Conservation (phyloP, 1,139 yeast genomes). For the Geotrichum aggregatum region DNA sequence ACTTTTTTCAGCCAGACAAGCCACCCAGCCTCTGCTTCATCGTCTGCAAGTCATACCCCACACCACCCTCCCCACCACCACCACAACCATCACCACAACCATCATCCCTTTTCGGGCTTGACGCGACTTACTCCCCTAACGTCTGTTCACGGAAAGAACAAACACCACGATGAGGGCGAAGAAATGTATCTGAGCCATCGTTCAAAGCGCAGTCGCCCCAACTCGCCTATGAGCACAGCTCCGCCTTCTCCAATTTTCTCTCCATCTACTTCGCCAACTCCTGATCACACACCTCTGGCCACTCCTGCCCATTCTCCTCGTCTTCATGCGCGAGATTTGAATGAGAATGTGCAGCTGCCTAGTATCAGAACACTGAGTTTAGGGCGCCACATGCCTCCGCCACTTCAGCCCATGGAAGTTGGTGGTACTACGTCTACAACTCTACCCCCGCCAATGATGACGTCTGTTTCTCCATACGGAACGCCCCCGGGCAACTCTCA, state of each 20-base stretch:
- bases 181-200: conserved; percentile 44
- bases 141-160: conserved; percentile 29
- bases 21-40: conserved; percentile 20
- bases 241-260: conserved; percentile 50
- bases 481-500: background rate
- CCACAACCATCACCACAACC: conserved; percentile 32
- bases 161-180: conserved; percentile 40
- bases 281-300: conserved; percentile 54
- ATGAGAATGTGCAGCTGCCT: conserved; percentile 39
- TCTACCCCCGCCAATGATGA: conserved; percentile 1
- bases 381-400: conserved; percentile 37
- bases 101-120: conserved; percentile 44
- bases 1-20: conserved; percentile 9
- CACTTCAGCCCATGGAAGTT: conserved; percentile 37
- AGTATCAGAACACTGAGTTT: conserved; percentile 40
- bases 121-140: conserved; percentile 56
- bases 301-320: conserved; percentile 59
- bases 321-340: conserved; percentile 39
- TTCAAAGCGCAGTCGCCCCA: conserved; percentile 68
- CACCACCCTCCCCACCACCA: conserved; percentile 23
- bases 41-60: conserved; percentile 15
- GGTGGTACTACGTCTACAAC: conserved; percentile 19
- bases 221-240: conserved; percentile 66
- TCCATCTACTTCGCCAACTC: conserved; percentile 45
- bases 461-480: background rate